Percentiles rank a stretch among this genome's conserved stretches.
phyloP scores from a whole-genome alignment of 2,329 filamentous ascomycete species.

The Paracoccidioides brasiliensis region DNA sequence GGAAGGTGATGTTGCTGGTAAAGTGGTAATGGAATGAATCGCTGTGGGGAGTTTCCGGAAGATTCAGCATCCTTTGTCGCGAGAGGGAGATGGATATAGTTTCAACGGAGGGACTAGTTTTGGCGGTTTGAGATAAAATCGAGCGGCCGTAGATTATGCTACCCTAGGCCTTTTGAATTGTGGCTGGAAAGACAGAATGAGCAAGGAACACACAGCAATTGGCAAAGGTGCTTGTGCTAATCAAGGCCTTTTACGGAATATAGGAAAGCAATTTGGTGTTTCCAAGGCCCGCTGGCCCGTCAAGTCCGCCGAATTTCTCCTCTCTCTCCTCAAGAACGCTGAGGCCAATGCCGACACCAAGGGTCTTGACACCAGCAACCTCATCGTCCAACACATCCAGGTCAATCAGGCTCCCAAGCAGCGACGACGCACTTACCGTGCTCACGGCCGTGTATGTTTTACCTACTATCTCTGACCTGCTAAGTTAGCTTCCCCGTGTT shows the following conservation, averaged over 20 bases:
- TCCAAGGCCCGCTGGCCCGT: conserved; percentile 96
- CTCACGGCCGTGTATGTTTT: conserved; percentile 91
- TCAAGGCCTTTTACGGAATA: conserved; percentile 11
- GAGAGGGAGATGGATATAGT: not conserved
- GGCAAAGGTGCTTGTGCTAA: conserved; percentile 10
- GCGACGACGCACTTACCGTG: conserved; percentile 97
- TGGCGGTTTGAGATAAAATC: not conserved
- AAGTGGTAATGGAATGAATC: not conserved
- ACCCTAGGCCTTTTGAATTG: not conserved
- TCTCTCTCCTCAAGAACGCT: conserved; percentile 93
- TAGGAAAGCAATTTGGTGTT: conserved; percentile 98
- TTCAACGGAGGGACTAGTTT: not conserved
- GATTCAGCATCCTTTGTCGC: not conserved
- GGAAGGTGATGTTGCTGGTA: not conserved
- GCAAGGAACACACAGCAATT: not conserved
- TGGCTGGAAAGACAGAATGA: not conserved
- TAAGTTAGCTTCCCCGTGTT: not conserved
- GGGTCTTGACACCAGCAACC: conserved; percentile 92
- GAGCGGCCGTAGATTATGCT: not conserved
- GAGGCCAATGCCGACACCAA: conserved; percentile 95
- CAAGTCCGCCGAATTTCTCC: conserved; percentile 97
- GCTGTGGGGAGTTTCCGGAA: not conserved
- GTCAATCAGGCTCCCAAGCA: conserved; percentile 99
- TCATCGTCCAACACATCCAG: conserved; percentile 99
- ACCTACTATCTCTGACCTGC: not conserved